Conservation (phyloP, 192 early-diverging fungal species). For the Jimgerdemannia flammicorona region DNA sequence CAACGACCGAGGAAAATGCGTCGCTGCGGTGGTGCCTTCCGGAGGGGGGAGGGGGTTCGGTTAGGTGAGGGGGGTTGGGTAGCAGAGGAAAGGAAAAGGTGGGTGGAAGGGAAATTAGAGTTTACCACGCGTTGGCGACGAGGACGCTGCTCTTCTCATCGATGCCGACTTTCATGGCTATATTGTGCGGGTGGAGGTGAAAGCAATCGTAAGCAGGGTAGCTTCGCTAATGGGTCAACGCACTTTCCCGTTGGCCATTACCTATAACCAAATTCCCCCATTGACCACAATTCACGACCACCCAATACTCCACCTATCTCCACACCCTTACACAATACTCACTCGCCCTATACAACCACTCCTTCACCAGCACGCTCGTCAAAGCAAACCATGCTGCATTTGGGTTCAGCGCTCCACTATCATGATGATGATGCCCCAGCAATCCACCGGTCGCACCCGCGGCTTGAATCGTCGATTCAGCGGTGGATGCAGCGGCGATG, state of each 20-base stretch:
- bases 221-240: neutral
- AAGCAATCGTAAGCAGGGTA: neutral
- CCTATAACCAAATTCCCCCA: neutral
- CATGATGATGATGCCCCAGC: slow-evolving; percentile 25
- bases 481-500: slow-evolving; percentile 6
- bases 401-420: slow-evolving; percentile 43
- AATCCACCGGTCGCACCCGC: neutral
- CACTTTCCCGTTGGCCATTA: neutral
- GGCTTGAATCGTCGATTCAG: neutral
- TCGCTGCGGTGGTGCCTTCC: slow-evolving; percentile 77
- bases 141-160: slow-evolving; percentile 66
- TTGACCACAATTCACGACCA: no score
- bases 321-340: slow-evolving; percentile 1
- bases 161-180: slow-evolving; percentile 56
- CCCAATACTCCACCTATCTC: no score
- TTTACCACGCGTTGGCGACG: slow-evolving; percentile 75
- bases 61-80: neutral
- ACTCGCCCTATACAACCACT: slow-evolving; percentile 70
- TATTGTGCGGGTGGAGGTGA: slow-evolving; percentile 8
- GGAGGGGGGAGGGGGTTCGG: slow-evolving; percentile 4
- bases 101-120: neutral
- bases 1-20: slow-evolving; percentile 67
- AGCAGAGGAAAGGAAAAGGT: neutral
- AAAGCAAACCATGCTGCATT: slow-evolving; percentile 71
- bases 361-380: slow-evolving; percentile 68